Evolutionary conservation across 257 asterid species (phyloP).

Genomic region (Petrea volubilis): DNA sequence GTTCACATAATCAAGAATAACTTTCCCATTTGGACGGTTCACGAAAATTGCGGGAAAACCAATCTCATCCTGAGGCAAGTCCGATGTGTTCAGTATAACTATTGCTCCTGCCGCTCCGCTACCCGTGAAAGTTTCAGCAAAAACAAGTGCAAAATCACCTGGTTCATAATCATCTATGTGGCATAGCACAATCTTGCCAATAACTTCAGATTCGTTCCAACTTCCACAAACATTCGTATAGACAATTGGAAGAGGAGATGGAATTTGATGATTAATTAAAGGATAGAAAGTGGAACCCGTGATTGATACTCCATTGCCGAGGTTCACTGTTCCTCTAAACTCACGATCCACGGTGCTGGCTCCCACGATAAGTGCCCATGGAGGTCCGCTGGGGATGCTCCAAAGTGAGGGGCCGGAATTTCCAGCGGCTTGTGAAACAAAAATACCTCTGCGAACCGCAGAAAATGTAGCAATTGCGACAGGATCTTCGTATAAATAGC

Average conservation of each 20-base stretch:
- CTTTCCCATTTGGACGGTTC: not conserved
- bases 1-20: not conserved
- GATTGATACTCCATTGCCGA: not conserved
- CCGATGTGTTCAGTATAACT: not conserved
- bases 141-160: too few relatives aligned
- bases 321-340: not conserved
- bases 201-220: not conserved
- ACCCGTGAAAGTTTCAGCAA: not conserved
- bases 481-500: not conserved
- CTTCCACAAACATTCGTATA: not conserved
- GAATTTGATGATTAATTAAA: not conserved
- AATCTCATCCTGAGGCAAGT: not conserved
- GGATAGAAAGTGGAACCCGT: not conserved
- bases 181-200: not conserved
- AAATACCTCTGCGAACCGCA: not conserved
- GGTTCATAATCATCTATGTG: not conserved
- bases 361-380: not conserved
- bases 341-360: not conserved
- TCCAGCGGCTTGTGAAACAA: not conserved
- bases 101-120: not conserved
- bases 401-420: not conserved
- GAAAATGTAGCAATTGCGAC: not conserved
- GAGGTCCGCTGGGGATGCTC: not conserved
- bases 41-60: not conserved
- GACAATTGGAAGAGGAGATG: not conserved